These are phyloP conservation scores for Raphidocelis subcapitata DNA, from an alignment of 139 green algal genomes.

Conservation along the genomic window DNA sequence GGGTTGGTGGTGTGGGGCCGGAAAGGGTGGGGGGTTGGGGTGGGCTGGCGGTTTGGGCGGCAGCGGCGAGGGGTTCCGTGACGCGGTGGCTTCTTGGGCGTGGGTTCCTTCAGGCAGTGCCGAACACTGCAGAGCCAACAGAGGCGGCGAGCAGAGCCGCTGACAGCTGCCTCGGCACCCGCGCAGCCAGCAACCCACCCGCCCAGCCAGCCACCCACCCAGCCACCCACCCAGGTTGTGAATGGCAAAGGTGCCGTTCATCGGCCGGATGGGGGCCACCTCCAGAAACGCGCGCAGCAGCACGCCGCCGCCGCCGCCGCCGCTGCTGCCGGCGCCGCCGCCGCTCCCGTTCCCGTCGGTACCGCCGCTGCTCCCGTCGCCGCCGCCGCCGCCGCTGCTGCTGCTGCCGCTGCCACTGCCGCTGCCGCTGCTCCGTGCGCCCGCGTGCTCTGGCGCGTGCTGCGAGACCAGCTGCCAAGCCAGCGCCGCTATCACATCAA, in stretches of 20 bases:
- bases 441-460: not conserved
- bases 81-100: too few species aligned
- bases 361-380: not conserved
- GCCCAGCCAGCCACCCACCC: not conserved
- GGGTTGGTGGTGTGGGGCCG: too few species aligned
- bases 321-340: not conserved
- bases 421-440: not conserved
- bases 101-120: too few species aligned
- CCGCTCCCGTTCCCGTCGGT: not conserved
- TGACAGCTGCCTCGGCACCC: too few species aligned
- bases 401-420: not conserved
- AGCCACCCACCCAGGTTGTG: not conserved
- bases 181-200: too few species aligned
- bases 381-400: not conserved
- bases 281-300: slow-evolving; percentile 47
- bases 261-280: slow-evolving; percentile 37
- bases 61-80: too few species aligned
- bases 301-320: not conserved
- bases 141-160: too few species aligned
- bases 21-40: too few species aligned
- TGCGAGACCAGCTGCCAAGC: slow-evolving; percentile 5
- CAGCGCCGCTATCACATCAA: not conserved
- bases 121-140: too few species aligned
- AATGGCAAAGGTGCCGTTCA: slow-evolving; percentile 51
- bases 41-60: too few species aligned